phyloP scores from a whole-genome alignment of 1,284 basidiomycete species.

The Mrakiaceae sp. region DNA sequence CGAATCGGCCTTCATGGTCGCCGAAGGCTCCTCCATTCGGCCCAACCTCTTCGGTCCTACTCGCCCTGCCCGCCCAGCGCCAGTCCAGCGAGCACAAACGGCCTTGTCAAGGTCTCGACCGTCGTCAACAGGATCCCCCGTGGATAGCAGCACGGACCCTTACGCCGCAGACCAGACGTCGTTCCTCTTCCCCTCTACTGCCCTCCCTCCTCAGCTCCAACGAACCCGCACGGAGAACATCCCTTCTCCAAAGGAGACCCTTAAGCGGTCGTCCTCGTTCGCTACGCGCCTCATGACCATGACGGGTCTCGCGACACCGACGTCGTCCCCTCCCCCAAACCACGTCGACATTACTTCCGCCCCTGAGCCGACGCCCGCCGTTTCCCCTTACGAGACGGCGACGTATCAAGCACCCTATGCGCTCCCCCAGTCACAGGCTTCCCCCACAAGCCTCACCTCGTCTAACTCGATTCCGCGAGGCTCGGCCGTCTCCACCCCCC shows the following conservation, averaged over 20 bases:
- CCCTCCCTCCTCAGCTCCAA: not conserved
- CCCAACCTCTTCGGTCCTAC: constrained; percentile 36
- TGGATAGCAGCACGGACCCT: too few relatives aligned
- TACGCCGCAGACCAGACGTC: constrained; percentile 20
- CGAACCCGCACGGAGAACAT: not conserved
- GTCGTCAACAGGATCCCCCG: too few relatives aligned
- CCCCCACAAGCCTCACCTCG: not conserved
- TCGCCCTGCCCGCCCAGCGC: constrained; percentile 24
- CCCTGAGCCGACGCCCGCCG: not conserved
- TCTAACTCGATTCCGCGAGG: not conserved
- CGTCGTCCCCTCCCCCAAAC: not conserved
- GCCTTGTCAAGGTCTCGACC: too few relatives aligned
- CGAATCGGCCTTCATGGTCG: constrained; percentile 69
- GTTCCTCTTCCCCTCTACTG: constrained; percentile 21
- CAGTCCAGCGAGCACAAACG: constrained; percentile 28
- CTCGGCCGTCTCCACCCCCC: not conserved
- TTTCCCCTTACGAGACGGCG: not conserved
- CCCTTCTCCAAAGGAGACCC: not conserved
- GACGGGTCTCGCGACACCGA: not conserved
- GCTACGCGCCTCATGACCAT: constrained; percentile 10
- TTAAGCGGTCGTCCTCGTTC: constrained; percentile 10
- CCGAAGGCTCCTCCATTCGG: constrained; percentile 54
- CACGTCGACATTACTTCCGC: not conserved
- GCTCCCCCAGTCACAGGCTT: not conserved
- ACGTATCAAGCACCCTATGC: constrained; percentile 11